Conservation (phyloP, 148 eudicot species). For the Silene uniflora region DNA sequence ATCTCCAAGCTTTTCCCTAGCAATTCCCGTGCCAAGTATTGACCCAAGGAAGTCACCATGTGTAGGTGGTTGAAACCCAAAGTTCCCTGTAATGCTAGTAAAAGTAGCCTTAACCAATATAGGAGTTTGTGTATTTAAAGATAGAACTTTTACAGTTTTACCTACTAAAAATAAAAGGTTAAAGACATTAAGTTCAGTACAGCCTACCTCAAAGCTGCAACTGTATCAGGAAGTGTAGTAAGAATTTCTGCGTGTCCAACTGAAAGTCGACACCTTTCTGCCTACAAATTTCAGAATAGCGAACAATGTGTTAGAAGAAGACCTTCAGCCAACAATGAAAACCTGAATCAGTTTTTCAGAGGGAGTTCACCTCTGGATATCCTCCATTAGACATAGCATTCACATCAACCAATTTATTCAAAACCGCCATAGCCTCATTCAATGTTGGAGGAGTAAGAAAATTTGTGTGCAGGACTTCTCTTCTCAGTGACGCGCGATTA, state of each 20-base stretch:
- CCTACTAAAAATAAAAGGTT: neutral
- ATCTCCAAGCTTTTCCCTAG: conserved; percentile 89
- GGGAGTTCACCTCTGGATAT: conserved; percentile 63
- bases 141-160: no score
- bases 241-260: conserved; percentile 74
- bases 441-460: conserved; percentile 78
- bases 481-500: conserved; percentile 59
- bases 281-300: conserved; percentile 39
- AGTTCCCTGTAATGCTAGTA: conserved; percentile 83
- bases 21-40: conserved; percentile 82
- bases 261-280: conserved; percentile 90
- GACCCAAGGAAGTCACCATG: conserved; percentile 97
- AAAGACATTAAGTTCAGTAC: conserved; percentile 6
- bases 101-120: conserved; percentile 27
- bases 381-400: conserved; percentile 72
- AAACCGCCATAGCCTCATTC: conserved; percentile 57
- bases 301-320: neutral
- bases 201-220: conserved; percentile 70
- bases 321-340: conserved; percentile 2
- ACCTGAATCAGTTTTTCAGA: conserved; percentile 2
- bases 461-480: conserved; percentile 79
- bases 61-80: conserved; percentile 68
- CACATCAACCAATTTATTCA: conserved; percentile 63
- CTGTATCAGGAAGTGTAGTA: conserved; percentile 54
- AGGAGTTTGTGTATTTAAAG: neutral